Evolutionary conservation across 2,329 filamentous ascomycete genomes (phyloP), one percentile per base, ranked within the genome.

Genomic region (Fusarium duplospermum): DNA sequence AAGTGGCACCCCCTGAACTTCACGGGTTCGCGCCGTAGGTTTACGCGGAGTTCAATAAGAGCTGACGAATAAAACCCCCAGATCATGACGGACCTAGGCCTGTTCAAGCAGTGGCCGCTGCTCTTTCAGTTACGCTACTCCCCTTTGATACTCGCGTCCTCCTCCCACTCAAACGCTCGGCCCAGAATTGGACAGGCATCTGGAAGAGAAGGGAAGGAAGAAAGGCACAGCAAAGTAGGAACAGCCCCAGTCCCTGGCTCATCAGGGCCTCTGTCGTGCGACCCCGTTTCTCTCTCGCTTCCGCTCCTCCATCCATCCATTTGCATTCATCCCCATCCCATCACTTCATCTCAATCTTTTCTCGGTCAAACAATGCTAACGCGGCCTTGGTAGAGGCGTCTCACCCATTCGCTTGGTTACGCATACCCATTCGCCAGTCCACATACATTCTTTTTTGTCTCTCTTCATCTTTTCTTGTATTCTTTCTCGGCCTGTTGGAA

Each of bases 391-490:
- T 75, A 70, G 72, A 75, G 27, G 72, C 72, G 73, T 71, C 69
- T 75, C 67, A 73, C 68, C 73, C 73, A 73, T 64, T 75, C 73
- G 67, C 73, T 75, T 75, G 70, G 73, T 71, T 71, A 71, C 70
- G 67, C 72, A 75, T 61, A 62, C 65, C 69, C 72, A 62, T 38
- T 75, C 72, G 72, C 56, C 74, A 62, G 52, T 56, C 57, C 47
- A 70, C 63, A 64, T 35, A 67, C 70, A 66, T 71, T 76, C 73
- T 71, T 75, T 64, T 75, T 54, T 57, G 31, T 36, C 54, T 63
- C 54, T 64, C 52, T 73, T 69, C 45, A 47, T 62, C 50, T 38
- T 61, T 61, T 69, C 29, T 70, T 71, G 45, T 70, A 38, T 66
- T 38, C 29, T 33, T 70, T 47, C 29, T 62, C 52, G 38, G 45